Conservation (phyloP, 495 filamentous ascomycete species). For the Aspergillus carlsbadensis region DNA sequence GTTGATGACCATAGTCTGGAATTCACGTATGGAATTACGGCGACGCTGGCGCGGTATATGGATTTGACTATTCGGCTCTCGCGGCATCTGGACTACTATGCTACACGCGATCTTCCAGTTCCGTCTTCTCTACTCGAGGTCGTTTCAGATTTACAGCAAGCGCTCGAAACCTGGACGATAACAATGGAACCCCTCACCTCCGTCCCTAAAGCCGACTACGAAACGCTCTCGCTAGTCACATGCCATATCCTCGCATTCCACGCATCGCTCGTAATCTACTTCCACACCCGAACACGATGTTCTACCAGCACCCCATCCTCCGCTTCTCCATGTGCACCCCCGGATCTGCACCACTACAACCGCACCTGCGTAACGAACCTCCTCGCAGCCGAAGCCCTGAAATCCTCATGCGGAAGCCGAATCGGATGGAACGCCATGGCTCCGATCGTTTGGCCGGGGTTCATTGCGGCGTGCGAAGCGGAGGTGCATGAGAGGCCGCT, state of each 20-base stretch:
- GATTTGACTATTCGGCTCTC: too few relatives aligned
- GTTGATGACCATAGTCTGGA: too few relatives aligned
- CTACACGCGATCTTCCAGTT: too few relatives aligned
- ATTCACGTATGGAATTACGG: too few relatives aligned
- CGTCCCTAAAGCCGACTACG: not conserved
- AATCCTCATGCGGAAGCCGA: not conserved
- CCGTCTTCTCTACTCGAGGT: too few relatives aligned
- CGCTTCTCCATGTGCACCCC: too few relatives aligned
- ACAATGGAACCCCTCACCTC: not conserved
- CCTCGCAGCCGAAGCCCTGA: constrained; percentile 3
- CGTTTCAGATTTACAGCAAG: too few relatives aligned
- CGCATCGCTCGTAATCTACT: constrained; percentile 9
- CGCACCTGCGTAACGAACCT: constrained; percentile 7
- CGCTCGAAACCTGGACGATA: constrained; percentile 6
- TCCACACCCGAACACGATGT: not conserved
- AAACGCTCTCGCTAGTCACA: constrained; percentile 4
- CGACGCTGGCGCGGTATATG: too few relatives aligned
- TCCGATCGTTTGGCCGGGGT: constrained; percentile 10
- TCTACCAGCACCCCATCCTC: too few relatives aligned
- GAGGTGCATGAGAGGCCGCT: constrained; percentile 1
- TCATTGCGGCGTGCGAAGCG: constrained; percentile 10
- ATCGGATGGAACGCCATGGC: constrained; percentile 6
- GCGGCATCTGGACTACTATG: too few relatives aligned
- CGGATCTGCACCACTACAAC: not conserved
- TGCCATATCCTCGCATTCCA: constrained; percentile 14